Evolutionary conservation across 768 basidiomycete species (phyloP).

Genomic region (Lentinula edodes): DNA sequence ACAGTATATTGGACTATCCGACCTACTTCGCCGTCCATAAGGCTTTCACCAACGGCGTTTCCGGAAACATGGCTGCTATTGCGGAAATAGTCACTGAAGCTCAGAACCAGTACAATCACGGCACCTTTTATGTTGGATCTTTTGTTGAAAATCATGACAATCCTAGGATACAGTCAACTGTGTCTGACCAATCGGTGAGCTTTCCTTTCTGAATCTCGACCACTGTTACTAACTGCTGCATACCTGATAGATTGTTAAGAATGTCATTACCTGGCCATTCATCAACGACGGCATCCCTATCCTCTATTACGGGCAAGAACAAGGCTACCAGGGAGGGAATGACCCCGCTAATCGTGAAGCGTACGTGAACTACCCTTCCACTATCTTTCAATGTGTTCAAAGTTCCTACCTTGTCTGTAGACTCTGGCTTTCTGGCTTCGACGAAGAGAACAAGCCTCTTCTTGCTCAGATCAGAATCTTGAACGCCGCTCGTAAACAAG

Average conservation of each 20-base stretch:
- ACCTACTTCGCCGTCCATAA: conserved; percentile 44
- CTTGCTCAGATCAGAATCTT: conserved; percentile 39
- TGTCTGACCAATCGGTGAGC: conserved; percentile 38
- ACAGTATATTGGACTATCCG: conserved; percentile 58
- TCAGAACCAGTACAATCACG: conserved; percentile 37
- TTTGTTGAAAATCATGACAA: conserved; percentile 72
- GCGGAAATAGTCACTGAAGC: conserved; percentile 22
- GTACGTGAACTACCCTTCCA: conserved; percentile 13
- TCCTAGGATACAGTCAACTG: conserved; percentile 50
- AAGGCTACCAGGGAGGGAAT: conserved; percentile 46
- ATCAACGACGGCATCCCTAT: conserved; percentile 68
- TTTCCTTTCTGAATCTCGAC: conserved; percentile 4
- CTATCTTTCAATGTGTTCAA: background rate
- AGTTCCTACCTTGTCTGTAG: conserved; percentile 19
- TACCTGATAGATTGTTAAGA: conserved; percentile 27
- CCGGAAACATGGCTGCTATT: conserved; percentile 40
- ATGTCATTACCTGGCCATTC: conserved; percentile 61
- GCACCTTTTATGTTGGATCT: conserved; percentile 39
- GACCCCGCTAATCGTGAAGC: conserved; percentile 68
- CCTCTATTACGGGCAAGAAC: conserved; percentile 70
- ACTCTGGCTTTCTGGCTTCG: conserved; percentile 56
- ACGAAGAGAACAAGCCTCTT: conserved; percentile 37
- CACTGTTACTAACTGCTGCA: background rate
- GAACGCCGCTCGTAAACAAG: conserved; percentile 48
- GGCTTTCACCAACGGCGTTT: conserved; percentile 45